These are phyloP conservation scores for Peltaster fructicola DNA, from an alignment of 2,329 filamentous ascomycete species.

Conservation along the genomic window DNA sequence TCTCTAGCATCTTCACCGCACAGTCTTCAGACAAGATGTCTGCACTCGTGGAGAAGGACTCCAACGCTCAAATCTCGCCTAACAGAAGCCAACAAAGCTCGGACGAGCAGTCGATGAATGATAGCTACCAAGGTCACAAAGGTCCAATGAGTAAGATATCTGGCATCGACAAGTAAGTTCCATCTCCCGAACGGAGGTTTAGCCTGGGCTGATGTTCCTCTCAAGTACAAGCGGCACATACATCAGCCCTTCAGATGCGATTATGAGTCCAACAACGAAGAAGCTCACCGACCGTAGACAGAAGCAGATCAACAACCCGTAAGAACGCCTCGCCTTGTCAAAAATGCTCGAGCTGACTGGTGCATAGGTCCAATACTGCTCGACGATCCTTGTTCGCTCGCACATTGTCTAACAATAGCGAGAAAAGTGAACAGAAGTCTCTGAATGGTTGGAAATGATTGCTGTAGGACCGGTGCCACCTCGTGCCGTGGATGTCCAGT, in stretches of 20 bases:
- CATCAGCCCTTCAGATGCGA: constrained; percentile 71
- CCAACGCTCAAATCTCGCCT: constrained; percentile 8
- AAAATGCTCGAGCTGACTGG: no score
- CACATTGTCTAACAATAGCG: constrained; percentile 2
- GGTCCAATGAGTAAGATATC: no score
- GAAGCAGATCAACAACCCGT: constrained; percentile 56
- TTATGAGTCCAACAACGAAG: constrained; percentile 72
- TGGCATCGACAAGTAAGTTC: no score
- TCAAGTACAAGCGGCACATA: constrained; percentile 33
- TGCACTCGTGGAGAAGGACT: constrained; percentile 10
- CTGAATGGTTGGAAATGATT: no score
- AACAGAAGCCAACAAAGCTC: constrained; percentile 1
- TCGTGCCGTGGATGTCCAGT: no score
- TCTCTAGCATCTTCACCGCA: no score
- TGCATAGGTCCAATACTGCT: constrained; percentile 3
- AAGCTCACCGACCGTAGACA: constrained; percentile 67
- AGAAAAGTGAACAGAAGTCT: constrained; percentile 1
- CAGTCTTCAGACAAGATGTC: no score
- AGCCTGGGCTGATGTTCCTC: neutral
- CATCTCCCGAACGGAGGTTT: neutral
- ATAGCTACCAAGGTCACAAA: no score
- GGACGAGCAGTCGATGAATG: neutral
- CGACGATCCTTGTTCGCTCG: constrained; percentile 4
- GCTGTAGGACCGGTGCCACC: no score
- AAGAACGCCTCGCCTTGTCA: constrained; percentile 4